Evolutionary conservation across 108 stramenopile genomes (phyloP), one percentile per base, ranked within the genome.

Genomic region (Nitzschia inconspicua): DNA sequence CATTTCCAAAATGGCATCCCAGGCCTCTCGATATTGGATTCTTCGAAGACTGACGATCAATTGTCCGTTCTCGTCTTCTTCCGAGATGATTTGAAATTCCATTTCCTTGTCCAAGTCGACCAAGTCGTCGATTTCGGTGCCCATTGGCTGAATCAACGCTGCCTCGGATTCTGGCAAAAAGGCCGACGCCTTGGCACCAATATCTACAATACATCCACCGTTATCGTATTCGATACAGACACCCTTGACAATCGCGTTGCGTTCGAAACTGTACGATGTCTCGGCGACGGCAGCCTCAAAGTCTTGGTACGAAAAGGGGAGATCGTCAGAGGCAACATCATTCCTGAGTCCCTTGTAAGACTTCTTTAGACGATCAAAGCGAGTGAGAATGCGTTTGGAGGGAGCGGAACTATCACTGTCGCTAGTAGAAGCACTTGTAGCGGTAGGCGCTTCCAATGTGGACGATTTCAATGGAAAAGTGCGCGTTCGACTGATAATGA

Each of bases 161-260:
- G 86, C 88, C 73, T 98, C 97, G 35, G 75, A 63, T 36, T 79
- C 64, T 3, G 97, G 97, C 34, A 98, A 62, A 58, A 89, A 96
- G 18, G 95, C 97, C 4, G 86, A 73, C 1, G 94, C 89, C 80
- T 98, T 98, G 59, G 94, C 96, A 7, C 96, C 96, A 73, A 98
- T 91, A 60, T 94, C 93, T 20, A 94, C 88, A 41, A 94, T 73
- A 59, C 70, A 69, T 10, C 88, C 88, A 8, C 76, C 76, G 48
- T 75, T 68, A 16, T 76, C 81, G 68, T 88, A 88, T 58, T 89
- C 82, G 14, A 94, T 75, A 35, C 84, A 80, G 1, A 63, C 69
- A 44, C 93, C 93, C 63, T 83, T 80, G 18, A 94, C 89, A 40
- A 91, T 73, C 36, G 88, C 76, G 59, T 93, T 83, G 7, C 92